Evolutionary conservation across 2,329 filamentous ascomycete genomes (phyloP), one percentile per base, ranked within the genome.

Genomic region (Penicillium psychrosexuale): DNA sequence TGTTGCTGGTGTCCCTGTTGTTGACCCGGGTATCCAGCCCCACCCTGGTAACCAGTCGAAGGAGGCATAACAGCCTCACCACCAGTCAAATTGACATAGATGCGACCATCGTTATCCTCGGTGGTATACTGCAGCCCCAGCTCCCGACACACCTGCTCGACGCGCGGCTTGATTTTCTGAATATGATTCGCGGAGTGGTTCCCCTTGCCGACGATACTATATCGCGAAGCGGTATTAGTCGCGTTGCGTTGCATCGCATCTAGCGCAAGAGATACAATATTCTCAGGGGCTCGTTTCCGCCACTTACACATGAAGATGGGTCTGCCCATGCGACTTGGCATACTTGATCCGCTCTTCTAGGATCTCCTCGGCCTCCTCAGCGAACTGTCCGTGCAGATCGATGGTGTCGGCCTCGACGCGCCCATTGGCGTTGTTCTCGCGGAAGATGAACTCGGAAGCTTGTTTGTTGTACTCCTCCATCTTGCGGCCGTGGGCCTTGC

Each of bases 81-180:
- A 52, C 91, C 91, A 62, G 87, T 84, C 60, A 97, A 78, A 69
- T 97, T 89, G 58, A 97, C 84, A 69, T 90, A 96, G 39, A 99
- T 92, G 15, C 91, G 79, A 0, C 94, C 94, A 8, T 88, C 88
- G 65, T 99, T 97, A 46, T 89, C 87, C 77, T 97, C 94, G 1
- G 91, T 95, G 53, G 82, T 76, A 74, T 89, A 97, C 66, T 91
- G 83, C 51, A 99, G 79, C 0, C 92, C 90, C 42, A 96, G 75
- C 71, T 97, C 88, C 46, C 79, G 82, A 74, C 93, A 96, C 46
- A 97, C 80, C 70, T 89, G 82, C 77, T 97, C 92, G 40, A 97
- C 91, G 58, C 89, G 83, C n/a, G 94, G 94, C 77, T 96, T 97
- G 74, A 99, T 86, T 80, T 94, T 97, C 74, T 96, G 91, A 24